Percentiles rank a stretch among this genome's conserved stretches.
Evolutionary conservation across 2,329 filamentous ascomycete species (phyloP).

Genomic region (Aureobasidium leucospermi): DNA sequence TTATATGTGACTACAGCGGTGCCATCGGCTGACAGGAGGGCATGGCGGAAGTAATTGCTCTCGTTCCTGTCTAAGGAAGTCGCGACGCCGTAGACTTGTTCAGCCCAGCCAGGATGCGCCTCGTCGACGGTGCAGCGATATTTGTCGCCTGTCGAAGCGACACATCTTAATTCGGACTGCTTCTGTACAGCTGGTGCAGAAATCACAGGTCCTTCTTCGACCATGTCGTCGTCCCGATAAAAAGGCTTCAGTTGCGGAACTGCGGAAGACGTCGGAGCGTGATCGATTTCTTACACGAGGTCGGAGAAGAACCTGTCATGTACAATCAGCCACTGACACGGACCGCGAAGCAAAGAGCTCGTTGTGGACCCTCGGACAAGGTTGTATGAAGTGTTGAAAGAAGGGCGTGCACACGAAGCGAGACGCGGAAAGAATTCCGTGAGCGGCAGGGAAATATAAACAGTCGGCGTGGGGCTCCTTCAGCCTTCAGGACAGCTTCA

Average conservation of each 20-base stretch:
- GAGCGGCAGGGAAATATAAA: too few relatives aligned
- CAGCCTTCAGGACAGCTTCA: background rate
- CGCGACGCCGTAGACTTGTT: background rate
- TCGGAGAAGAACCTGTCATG: too few relatives aligned
- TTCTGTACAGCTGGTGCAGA: background rate
- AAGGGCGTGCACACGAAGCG: too few relatives aligned
- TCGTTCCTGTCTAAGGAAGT: conserved; percentile 10
- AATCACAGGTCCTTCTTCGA: background rate
- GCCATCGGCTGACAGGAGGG: conserved; percentile 47
- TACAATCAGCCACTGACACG: too few relatives aligned
- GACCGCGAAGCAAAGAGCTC: too few relatives aligned
- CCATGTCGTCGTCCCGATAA: too few relatives aligned
- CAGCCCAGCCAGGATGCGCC: conserved; percentile 6
- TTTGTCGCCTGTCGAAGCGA: conserved; percentile 21
- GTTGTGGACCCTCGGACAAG: too few relatives aligned
- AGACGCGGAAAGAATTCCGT: too few relatives aligned
- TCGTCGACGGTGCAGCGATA: conserved; percentile 17
- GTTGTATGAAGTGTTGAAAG: too few relatives aligned
- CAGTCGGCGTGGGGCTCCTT: background rate
- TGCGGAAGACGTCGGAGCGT: background rate
- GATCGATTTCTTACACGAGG: too few relatives aligned
- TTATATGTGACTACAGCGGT: conserved; percentile 50
- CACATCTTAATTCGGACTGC: conserved; percentile 10
- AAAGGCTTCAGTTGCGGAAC: background rate
- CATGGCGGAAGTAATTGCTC: conserved; percentile 38